Conservation (phyloP, 768 basidiomycete genomes). For the Hysterangium stoloniferum region DNA sequence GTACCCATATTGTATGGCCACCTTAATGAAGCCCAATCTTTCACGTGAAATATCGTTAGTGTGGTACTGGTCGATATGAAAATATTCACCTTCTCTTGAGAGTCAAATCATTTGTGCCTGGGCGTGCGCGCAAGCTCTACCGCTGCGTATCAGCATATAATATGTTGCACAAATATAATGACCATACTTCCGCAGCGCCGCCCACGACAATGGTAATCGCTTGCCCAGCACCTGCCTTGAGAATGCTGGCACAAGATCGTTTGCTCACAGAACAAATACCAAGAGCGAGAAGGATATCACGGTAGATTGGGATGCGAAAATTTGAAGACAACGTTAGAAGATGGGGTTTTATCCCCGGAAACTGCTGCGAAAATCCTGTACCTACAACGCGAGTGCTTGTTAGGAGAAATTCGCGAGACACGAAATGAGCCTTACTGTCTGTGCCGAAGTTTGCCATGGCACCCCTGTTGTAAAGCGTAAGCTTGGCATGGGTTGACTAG, state of each 20-base stretch:
- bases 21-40: slow-evolving; percentile 90
- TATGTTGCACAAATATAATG: too few species aligned
- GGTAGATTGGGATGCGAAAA: slow-evolving; percentile 88
- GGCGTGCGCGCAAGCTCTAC: slow-evolving; percentile 76
- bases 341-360: slow-evolving; percentile 89
- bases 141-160: too few species aligned
- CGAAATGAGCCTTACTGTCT: slow-evolving; percentile 50
- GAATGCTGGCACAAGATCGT: slow-evolving; percentile 81
- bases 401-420: slow-evolving; percentile 5
- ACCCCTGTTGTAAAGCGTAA: slow-evolving; percentile 46
- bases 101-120: slow-evolving; percentile 93
- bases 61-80: background rate
- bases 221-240: slow-evolving; percentile 44
- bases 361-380: slow-evolving; percentile 82
- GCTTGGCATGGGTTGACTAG: slow-evolving; percentile 1
- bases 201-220: slow-evolving; percentile 95
- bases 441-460: slow-evolving; percentile 94
- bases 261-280: slow-evolving; percentile 94
- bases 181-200: slow-evolving; percentile 69
- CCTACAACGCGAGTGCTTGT: slow-evolving; percentile 34
- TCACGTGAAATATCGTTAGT: background rate
- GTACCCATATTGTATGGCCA: slow-evolving; percentile 85
- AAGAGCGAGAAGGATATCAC: slow-evolving; percentile 79
- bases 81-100: slow-evolving; percentile 54
- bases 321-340: slow-evolving; percentile 87